Evolutionary conservation across 1,284 basidiomycete genomes (phyloP).

Genomic region (Ustilago cynodontis): DNA sequence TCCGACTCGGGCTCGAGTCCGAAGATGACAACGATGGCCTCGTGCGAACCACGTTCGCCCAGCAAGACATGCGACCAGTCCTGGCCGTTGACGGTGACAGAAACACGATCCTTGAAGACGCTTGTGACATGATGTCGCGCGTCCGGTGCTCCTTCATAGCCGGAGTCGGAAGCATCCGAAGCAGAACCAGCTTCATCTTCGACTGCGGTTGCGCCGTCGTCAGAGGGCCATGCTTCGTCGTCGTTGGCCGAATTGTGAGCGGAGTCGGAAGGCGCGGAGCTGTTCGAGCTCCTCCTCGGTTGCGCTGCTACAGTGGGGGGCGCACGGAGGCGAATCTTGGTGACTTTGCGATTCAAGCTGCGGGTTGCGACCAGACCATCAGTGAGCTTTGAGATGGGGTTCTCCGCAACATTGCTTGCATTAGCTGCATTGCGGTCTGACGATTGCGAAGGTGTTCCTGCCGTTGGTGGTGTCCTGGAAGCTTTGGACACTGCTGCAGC

Average conservation of each 20-base stretch:
- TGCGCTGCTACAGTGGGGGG: conserved; percentile 41
- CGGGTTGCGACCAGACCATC: conserved; percentile 55
- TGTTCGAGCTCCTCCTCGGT: conserved; percentile 38
- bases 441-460: background rate
- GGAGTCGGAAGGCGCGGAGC: conserved; percentile 42
- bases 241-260: conserved; percentile 44
- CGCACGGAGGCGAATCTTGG: conserved; percentile 49
- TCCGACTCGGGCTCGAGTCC: conserved; percentile 55
- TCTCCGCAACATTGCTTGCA: conserved; percentile 15
- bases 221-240: conserved; percentile 53
- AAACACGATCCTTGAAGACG: conserved; percentile 56
- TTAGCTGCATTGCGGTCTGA: conserved; percentile 12
- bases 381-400: conserved; percentile 44
- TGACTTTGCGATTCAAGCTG: conserved; percentile 56
- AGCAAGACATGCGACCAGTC: conserved; percentile 62
- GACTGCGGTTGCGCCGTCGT: conserved; percentile 53
- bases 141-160: conserved; percentile 32
- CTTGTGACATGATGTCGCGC: conserved; percentile 31
- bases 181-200: conserved; percentile 51
- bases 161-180: conserved; percentile 55
- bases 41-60: conserved; percentile 56
- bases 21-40: conserved; percentile 65
- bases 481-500: conserved; percentile 29
- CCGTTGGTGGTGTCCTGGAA: conserved; percentile 1
- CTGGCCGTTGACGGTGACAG: conserved; percentile 55